phyloP scores from a whole-genome alignment of 2,329 filamentous ascomycete genomes.

The Botrytis byssoidea region DNA sequence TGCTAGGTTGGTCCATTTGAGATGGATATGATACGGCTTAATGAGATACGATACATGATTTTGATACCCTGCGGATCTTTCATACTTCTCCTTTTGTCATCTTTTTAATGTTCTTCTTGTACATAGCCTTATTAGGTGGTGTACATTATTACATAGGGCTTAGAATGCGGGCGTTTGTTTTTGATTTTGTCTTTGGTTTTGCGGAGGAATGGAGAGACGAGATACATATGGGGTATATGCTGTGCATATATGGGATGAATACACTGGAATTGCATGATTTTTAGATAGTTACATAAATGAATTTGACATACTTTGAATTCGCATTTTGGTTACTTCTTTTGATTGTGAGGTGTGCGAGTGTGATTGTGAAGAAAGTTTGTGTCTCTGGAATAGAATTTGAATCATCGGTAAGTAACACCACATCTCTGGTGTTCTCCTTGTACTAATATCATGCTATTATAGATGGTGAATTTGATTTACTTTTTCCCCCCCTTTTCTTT shows the following conservation, averaged over 20 bases:
- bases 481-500: not conserved
- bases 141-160: not conserved
- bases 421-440: too few relatives aligned
- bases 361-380: not conserved
- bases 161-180: not conserved
- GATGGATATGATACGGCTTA: not conserved
- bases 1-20: not conserved
- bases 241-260: not conserved
- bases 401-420: too few relatives aligned
- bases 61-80: not conserved
- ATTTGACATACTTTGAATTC: not conserved
- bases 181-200: not conserved
- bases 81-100: not conserved
- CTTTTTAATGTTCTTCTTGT: conserved; percentile 1
- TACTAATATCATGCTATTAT: too few relatives aligned
- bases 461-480: not conserved
- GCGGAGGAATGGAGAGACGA: too few relatives aligned
- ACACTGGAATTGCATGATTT: not conserved
- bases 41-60: not conserved
- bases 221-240: not conserved
- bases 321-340: not conserved
- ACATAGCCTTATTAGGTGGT: not conserved
- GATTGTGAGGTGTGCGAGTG: not conserved
- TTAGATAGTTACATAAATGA: not conserved
- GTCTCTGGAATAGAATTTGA: not conserved